Percentiles rank a stretch among this genome's conserved stretches.
These are phyloP conservation scores for Podospora pseudocomata DNA, from an alignment of 495 filamentous ascomycete genomes.

Conservation along the genomic window DNA sequence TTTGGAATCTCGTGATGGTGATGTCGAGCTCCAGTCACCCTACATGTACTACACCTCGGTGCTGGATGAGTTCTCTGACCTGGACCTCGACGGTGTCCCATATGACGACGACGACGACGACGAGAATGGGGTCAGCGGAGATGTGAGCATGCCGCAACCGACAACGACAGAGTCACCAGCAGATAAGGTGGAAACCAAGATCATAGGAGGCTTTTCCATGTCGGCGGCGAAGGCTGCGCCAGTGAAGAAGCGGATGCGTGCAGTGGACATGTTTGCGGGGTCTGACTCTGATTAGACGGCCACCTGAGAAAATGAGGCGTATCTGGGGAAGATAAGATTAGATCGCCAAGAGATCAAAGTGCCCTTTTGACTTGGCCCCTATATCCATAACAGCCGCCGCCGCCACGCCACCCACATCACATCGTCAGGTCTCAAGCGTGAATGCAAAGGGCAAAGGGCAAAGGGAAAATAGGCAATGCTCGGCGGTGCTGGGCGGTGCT, in stretches of 20 bases:
- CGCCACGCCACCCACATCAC: neutral
- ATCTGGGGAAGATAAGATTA: constrained; percentile 17
- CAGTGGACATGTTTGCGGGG: constrained; percentile 92
- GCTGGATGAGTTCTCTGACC: constrained; percentile 28
- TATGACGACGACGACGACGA: constrained; percentile 30
- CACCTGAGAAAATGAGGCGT: neutral
- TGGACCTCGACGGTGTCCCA: constrained; percentile 30
- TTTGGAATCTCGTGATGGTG: constrained; percentile 33
- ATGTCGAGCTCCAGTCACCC: constrained; percentile 30
- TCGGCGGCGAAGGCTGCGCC: constrained; percentile 27
- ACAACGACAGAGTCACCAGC: constrained; percentile 22
- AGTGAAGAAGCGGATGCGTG: constrained; percentile 63
- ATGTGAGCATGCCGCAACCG: constrained; percentile 16
- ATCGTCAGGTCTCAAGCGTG: neutral
- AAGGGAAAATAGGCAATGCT: too few species aligned
- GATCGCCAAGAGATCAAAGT: constrained; percentile 8
- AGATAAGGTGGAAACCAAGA: constrained; percentile 17
- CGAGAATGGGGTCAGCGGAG: constrained; percentile 10
- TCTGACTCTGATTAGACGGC: constrained; percentile 41
- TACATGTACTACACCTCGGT: constrained; percentile 25
- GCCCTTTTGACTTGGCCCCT: neutral
- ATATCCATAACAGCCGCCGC: neutral
- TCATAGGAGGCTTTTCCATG: constrained; percentile 29
- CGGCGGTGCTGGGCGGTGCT: neutral
- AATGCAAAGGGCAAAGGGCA: neutral